Evolutionary conservation across 2,329 filamentous ascomycete species (phyloP), one percentile per base, ranked within the genome.

Genomic region (Colletotrichum magnum): DNA sequence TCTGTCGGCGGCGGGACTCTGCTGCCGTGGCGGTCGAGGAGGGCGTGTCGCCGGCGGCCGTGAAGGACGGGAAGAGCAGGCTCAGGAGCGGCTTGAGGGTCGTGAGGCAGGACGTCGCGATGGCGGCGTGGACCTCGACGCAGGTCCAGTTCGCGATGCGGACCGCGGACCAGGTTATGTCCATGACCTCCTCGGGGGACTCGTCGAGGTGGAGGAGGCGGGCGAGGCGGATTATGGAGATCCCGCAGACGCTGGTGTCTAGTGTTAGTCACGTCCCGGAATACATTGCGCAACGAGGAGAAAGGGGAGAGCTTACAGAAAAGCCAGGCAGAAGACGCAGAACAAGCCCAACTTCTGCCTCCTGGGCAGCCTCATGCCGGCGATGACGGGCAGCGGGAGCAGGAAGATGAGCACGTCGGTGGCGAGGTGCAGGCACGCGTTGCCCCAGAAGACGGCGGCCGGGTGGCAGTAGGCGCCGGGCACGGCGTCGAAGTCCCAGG

Each of bases 351-450:
- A 62, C 73, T 84, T 85, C 72, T 86, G 83, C 9, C 78, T 72
- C 15, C 61, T 73, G 1, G 83, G 78, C 47, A 86, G 79, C n/a
- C 79, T 76, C 10, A 86, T 75, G 12, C 82, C 79, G 74, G 80
- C 78, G 6, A 85, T 80, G 24, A 86, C 77, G 26, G 84, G 76
- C 4, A 82, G 74, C 0, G 84, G 84, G 36, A 86, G 71, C 1
- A 74, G 41, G 18, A 74, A 75, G 57, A 77, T 74, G 16, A 74
- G n/a, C 24, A 77, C 72, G 48, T 76, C 74, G n/a, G 72, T 75
- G 24, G 65, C 66, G 6, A 74, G 72, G 36, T 76, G 72, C 3
- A 76, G 50, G 32, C 69, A 72, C 5, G 73, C 73, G 52, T 73
- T 75, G 32, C 61, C 69, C 70, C 75, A 77, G 74, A 74, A 77